Percentiles rank a stretch among this genome's conserved stretches.
Conservation (phyloP, 805 yeast genomes). For the Nakazawaea siamensis region DNA sequence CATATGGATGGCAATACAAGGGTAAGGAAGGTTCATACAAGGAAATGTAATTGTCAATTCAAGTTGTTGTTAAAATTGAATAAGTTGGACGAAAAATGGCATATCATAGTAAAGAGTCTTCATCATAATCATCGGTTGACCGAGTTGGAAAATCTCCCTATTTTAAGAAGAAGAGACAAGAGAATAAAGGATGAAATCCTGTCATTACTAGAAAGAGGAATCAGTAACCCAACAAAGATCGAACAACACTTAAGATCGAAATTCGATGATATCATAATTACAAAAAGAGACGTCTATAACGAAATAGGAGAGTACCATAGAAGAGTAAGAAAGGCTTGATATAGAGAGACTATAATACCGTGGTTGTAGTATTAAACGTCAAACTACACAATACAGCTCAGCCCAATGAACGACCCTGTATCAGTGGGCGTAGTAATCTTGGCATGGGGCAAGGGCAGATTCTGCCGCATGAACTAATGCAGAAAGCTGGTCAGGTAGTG, state of each 20-base stretch:
- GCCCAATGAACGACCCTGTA: too few species aligned
- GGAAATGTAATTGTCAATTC: slow-evolving; percentile 9
- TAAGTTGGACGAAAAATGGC: slow-evolving; percentile 6
- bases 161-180: slow-evolving; percentile 8
- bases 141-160: slow-evolving; percentile 5
- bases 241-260: slow-evolving; percentile 2
- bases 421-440: too few species aligned
- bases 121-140: slow-evolving; percentile 5
- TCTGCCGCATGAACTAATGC: too few species aligned
- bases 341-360: too few species aligned
- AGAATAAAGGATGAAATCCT: slow-evolving; percentile 4
- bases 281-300: slow-evolving; percentile 9
- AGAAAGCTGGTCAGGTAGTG: too few species aligned
- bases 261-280: slow-evolving; percentile 5
- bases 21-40: slow-evolving; percentile 4
- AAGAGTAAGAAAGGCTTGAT: not conserved
- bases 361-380: too few species aligned
- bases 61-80: slow-evolving; percentile 7
- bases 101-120: slow-evolving; percentile 2
- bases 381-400: too few species aligned
- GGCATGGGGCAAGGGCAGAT: too few species aligned
- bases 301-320: slow-evolving; percentile 5
- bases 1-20: slow-evolving; percentile 1
- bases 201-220: slow-evolving; percentile 3
- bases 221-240: slow-evolving; percentile 7